Conservation (phyloP, 2,329 filamentous ascomycete genomes). For the Hypoxylon sp. region DNA sequence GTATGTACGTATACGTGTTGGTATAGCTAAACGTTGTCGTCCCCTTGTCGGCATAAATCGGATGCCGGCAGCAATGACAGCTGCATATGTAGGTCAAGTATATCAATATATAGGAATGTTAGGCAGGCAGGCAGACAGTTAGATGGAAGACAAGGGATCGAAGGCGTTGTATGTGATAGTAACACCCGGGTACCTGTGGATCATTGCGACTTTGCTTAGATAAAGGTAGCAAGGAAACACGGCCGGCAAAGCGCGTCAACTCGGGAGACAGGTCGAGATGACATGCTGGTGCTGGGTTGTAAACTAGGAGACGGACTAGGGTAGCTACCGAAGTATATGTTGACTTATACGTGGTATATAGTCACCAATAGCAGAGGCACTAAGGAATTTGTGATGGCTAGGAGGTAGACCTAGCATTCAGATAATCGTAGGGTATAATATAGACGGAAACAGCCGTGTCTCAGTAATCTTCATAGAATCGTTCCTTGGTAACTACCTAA, state of each 20-base stretch:
- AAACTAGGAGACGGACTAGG: too few relatives aligned
- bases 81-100: slow-evolving; percentile 20
- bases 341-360: not conserved
- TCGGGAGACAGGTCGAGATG: not conserved
- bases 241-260: not conserved
- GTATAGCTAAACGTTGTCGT: not conserved
- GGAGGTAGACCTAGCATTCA: too few relatives aligned
- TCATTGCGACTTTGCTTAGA: not conserved
- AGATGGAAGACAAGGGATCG: not conserved
- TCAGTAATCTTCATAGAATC: not conserved
- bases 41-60: slow-evolving; percentile 17
- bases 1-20: not conserved
- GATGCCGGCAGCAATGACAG: slow-evolving; percentile 21
- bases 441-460: not conserved
- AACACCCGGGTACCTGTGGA: not conserved
- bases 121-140: not conserved
- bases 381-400: not conserved
- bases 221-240: not conserved
- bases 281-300: not conserved
- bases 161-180: not conserved
- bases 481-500: too few relatives aligned
- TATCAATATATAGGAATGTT: not conserved
- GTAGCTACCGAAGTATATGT: too few relatives aligned
- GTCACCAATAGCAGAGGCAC: not conserved
- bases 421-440: too few relatives aligned